Conservation (phyloP, 306 rosid genomes). For the Trifolium subterraneum region DNA sequence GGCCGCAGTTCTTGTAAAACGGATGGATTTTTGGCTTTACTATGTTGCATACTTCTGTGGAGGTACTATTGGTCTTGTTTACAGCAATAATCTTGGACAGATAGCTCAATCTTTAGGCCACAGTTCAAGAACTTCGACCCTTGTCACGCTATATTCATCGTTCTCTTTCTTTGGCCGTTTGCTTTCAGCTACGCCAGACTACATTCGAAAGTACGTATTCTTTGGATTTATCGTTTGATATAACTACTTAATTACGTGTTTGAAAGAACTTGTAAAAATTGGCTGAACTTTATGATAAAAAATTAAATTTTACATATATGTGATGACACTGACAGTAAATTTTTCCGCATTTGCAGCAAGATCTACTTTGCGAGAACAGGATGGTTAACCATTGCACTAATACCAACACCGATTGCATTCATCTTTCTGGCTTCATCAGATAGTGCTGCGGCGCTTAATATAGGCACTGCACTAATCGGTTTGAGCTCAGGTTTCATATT, state of each 20-base stretch:
- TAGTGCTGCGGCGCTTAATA: conserved; percentile 47
- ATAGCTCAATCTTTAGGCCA: conserved; percentile 85
- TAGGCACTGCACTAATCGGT: conserved; percentile 83
- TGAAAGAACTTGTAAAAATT: background rate
- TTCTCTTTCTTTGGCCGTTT: conserved; percentile 97
- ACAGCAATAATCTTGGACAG: conserved; percentile 96
- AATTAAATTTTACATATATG: background rate
- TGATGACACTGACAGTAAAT: background rate
- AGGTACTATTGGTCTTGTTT: conserved; percentile 94
- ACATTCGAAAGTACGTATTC: conserved; percentile 66
- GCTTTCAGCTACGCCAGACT: conserved; percentile 94
- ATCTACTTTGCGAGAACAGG: conserved; percentile 95
- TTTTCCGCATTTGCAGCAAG: conserved; percentile 60
- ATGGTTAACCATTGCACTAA: conserved; percentile 79
- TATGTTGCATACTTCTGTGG: conserved; percentile 88
- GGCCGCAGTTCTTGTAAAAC: conserved; percentile 54
- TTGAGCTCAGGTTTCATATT: conserved; percentile 94
- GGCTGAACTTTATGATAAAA: too few species aligned
- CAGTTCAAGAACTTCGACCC: conserved; percentile 58
- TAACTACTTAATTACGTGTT: background rate
- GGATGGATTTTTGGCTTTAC: conserved; percentile 91
- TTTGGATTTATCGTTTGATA: background rate
- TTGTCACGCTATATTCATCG: conserved; percentile 83
- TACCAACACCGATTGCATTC: conserved; percentile 92
- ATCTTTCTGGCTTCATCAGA: conserved; percentile 70